Evolutionary conservation across 2,329 filamentous ascomycete species (phyloP), one percentile per base, ranked within the genome.

Genomic region (Tolypocladium cylindrosporum): DNA sequence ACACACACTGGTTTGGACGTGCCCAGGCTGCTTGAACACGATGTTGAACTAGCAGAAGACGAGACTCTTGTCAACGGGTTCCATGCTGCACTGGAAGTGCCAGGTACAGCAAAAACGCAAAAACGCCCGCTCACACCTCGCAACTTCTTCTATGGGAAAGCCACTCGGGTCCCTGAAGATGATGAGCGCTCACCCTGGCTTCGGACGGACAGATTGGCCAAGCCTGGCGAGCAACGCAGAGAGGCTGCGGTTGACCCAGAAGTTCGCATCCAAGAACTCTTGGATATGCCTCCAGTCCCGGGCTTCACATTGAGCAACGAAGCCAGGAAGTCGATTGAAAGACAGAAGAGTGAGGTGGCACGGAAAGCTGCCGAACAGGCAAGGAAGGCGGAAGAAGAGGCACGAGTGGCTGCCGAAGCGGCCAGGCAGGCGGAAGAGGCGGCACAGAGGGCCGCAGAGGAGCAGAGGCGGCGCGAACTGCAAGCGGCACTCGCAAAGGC

Each of bases 401-500:
- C 64, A 11, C 61, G 66, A n/a, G 59, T 59, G 31, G 63, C 57
- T 37, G 68, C 62, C 1, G 67, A 71, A 58, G 61, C 63, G 61
- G 61, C 36, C 8, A 57, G 52, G 13, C 48, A 48, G 34, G 57
- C 60, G 13, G 50, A 45, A 4, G 59, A 63, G 24, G 31, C n/a
- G 24, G 52, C 40, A 14, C 56, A 16, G 51, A 45, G 59, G 19
- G 65, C 58, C 36, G 66, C 60, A 1, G 66, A 70, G 57, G 62
- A 63, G 55, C 62, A 60, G 55, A 63, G 62, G 24, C 63, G 63
- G 24, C 61, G 59, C 13, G 65, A 69, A 45, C 58, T 63, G 2
- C 64, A 67, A 56, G 66, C 67, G 55, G 66, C 64, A 27, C 67
- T 72, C 19, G 69, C 66, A 48, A 63, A 59, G 56, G 64, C 69